phyloP scores from a whole-genome alignment of 345 rosid genomes.

The Camelina sativa region DNA sequence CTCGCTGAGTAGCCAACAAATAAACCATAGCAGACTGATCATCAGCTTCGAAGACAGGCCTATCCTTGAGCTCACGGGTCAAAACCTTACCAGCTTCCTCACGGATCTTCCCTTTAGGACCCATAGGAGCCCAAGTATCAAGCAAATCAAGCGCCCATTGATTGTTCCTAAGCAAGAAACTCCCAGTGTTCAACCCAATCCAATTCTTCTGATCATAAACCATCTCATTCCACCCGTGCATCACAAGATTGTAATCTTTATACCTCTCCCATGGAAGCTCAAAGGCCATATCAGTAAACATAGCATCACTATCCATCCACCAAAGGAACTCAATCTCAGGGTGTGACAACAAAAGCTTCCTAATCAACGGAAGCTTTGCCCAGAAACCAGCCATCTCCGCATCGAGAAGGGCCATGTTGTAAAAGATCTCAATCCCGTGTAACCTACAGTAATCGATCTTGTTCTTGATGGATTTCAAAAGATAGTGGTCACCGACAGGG shows the following conservation, averaged over 20 bases:
- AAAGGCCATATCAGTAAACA: slow-evolving; percentile 83
- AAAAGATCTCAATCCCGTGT: slow-evolving; percentile 72
- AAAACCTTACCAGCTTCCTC: slow-evolving; percentile 72
- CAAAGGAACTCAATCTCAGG: slow-evolving; percentile 77
- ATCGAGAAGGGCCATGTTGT: slow-evolving; percentile 75
- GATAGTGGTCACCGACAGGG: slow-evolving; percentile 73
- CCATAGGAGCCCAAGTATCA: slow-evolving; percentile 81
- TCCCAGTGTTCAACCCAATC: slow-evolving; percentile 82
- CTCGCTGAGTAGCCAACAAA: slow-evolving; percentile 65
- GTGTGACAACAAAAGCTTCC: slow-evolving; percentile 70
- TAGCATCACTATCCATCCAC: slow-evolving; percentile 91
- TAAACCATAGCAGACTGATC: slow-evolving; percentile 84
- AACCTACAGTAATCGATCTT: slow-evolving; percentile 82
- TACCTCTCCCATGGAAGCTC: slow-evolving; percentile 87
- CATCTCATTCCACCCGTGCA: slow-evolving; percentile 82
- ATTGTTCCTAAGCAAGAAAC: slow-evolving; percentile 67
- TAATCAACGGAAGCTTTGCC: slow-evolving; percentile 72
- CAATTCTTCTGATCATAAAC: slow-evolving; percentile 70
- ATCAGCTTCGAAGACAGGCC: slow-evolving; percentile 76
- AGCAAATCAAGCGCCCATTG: slow-evolving; percentile 79
- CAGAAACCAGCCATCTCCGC: slow-evolving; percentile 80
- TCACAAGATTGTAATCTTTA: slow-evolving; percentile 62
- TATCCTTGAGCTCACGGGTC: slow-evolving; percentile 63
- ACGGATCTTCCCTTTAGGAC: slow-evolving; percentile 71
- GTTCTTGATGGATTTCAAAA: slow-evolving; percentile 76